These are phyloP conservation scores for maize (Zea mays) DNA, from an alignment of 176 grass and related monocot genomes.

Conservation along the genomic window Zm-B73-REFERENCE-NAM-5.0 NC_050096.1:34587501-34588000, in stretches of 20 bases:
- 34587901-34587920: too few relatives aligned
- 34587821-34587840: too few relatives aligned
- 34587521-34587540: conserved; percentile 66
- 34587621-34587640: conserved; percentile 90
- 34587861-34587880: too few relatives aligned
- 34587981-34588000: too few relatives aligned
- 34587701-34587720: conserved; percentile 62
- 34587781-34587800: not conserved
- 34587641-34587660: conserved; percentile 93
- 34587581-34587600: conserved; percentile 97
- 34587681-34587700: conserved; percentile 81
- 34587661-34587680: conserved; percentile 79
- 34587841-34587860: too few relatives aligned
- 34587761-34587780: conserved; percentile 4
- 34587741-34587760: not conserved
- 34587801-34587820: not conserved
- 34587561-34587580: conserved; percentile 90
- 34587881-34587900: too few relatives aligned
- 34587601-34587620: conserved; percentile 96
- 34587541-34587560: conserved; percentile 95
- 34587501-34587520: not conserved
- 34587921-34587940: too few relatives aligned
- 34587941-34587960: too few relatives aligned
- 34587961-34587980: too few relatives aligned
- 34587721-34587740: conserved; percentile 4